Evolutionary conservation across 306 rosid genomes (phyloP).

Genomic region (Quercus agrifolia): DNA sequence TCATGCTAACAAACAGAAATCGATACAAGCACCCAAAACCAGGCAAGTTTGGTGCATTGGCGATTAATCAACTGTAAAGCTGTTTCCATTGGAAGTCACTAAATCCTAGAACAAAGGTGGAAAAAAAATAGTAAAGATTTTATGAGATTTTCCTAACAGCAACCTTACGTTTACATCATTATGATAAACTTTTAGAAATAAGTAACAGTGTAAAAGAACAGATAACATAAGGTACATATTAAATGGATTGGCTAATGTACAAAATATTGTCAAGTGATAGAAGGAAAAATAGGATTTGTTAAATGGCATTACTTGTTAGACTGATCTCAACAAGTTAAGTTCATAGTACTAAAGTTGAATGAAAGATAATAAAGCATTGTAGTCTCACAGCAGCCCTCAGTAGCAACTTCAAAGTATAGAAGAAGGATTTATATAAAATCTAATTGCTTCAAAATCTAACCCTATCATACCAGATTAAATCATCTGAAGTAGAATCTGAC

Average conservation of each 20-base stretch:
- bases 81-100: constrained; percentile 13
- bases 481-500: constrained; percentile 45
- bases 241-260: background rate
- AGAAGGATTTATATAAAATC: background rate
- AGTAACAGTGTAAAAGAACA: background rate
- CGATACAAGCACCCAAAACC: background rate
- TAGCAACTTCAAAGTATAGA: background rate
- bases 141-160: background rate
- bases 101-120: background rate
- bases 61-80: constrained; percentile 3
- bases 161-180: background rate
- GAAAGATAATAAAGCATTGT: background rate
- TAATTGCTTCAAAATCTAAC: background rate
- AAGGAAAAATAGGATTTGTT: background rate
- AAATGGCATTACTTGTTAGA: background rate
- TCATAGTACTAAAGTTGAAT: background rate
- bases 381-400: background rate
- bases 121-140: constrained; percentile 3
- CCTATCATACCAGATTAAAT: constrained; percentile 66
- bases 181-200: background rate
- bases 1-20: background rate
- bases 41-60: background rate
- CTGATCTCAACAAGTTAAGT: background rate
- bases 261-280: background rate
- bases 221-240: background rate